These are phyloP conservation scores for Solanum chiquidenum DNA, from an alignment of 257 asterid genomes.

Conservation along the genomic window DNA sequence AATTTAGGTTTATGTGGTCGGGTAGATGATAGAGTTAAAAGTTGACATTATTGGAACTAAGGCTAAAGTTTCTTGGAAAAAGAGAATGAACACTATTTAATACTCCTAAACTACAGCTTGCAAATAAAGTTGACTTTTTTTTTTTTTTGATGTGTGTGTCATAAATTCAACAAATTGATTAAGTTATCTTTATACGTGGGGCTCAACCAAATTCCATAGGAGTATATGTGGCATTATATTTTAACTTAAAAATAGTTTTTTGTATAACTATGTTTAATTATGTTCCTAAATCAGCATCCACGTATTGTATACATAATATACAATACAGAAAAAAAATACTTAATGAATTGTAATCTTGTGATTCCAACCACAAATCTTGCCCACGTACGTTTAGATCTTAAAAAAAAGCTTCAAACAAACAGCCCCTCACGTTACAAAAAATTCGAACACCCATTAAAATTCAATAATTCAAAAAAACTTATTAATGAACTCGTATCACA, in stretches of 20 bases:
- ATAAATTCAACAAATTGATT: not conserved
- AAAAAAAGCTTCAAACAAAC: not conserved
- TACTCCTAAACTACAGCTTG: not conserved
- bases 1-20: constrained; percentile 2
- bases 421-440: not conserved
- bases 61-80: not conserved
- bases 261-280: not conserved
- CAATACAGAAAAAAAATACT: not conserved
- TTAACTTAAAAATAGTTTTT: not conserved
- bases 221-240: not conserved
- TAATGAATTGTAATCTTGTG: not conserved
- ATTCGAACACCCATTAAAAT: not conserved
- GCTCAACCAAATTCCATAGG: not conserved
- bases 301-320: not conserved
- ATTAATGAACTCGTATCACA: not conserved
- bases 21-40: not conserved
- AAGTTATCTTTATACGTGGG: not conserved
- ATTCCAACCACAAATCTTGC: not conserved
- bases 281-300: not conserved
- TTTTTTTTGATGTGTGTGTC: no score
- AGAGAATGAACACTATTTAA: not conserved
- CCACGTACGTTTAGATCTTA: not conserved
- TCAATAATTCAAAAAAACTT: not conserved
- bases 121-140: not conserved
- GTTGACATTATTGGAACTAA: not conserved